These are phyloP conservation scores for Vigna mungo DNA, from an alignment of 306 rosid genomes.

Conservation along the genomic window DNA sequence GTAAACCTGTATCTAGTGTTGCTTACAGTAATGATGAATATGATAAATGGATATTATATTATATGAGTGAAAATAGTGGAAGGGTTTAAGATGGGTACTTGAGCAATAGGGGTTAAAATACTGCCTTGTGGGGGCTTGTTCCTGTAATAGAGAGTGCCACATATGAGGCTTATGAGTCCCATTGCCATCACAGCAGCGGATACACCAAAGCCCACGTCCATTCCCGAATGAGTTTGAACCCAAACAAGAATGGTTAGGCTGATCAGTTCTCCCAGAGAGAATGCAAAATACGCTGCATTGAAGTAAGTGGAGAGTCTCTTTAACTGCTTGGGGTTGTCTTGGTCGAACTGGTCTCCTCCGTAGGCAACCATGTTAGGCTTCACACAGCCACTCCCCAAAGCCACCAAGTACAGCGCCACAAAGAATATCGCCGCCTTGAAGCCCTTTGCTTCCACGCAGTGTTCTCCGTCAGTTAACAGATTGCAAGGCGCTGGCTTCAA, in stretches of 20 bases:
- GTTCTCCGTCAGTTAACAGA: conserved; percentile 31
- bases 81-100: conserved; percentile 50
- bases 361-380: conserved; percentile 97
- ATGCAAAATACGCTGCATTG: conserved; percentile 90
- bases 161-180: conserved; percentile 74
- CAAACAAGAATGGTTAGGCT: conserved; percentile 88
- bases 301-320: conserved; percentile 82
- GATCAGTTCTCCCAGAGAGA: conserved; percentile 83
- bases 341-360: conserved; percentile 87
- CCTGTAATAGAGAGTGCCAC: conserved; percentile 76
- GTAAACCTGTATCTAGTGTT: background rate
- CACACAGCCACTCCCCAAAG: conserved; percentile 94
- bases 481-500: conserved; percentile 85
- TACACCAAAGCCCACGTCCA: conserved; percentile 95
- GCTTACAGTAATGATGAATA: too few relatives aligned
- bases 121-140: conserved; percentile 91
- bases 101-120: conserved; percentile 84
- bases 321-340: conserved; percentile 53
- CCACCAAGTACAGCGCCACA: conserved; percentile 85
- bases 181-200: conserved; percentile 94
- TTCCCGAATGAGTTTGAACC: conserved; percentile 98
- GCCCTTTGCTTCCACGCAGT: conserved; percentile 83
- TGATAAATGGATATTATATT: too few relatives aligned
- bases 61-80: too few relatives aligned
- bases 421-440: conserved; percentile 76